Conservation (phyloP, 768 basidiomycete genomes). For the Leccinum olivaceopallidum region DNA sequence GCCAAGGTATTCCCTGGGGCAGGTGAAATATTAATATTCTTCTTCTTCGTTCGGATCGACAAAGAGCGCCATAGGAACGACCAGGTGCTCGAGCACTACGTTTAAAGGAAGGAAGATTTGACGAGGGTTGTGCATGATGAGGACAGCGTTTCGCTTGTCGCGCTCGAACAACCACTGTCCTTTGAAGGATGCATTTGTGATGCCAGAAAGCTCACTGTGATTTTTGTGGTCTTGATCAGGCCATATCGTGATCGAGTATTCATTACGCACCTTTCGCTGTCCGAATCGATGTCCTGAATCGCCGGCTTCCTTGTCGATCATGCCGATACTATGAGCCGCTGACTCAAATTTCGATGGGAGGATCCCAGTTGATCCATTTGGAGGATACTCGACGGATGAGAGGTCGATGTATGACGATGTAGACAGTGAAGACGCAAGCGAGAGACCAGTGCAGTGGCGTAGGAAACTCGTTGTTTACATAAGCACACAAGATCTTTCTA, state of each 20-base stretch:
- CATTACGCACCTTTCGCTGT: constrained; percentile 21
- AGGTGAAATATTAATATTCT: too few species aligned
- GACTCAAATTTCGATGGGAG: constrained; percentile 29
- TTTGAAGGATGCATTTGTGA: constrained; percentile 32
- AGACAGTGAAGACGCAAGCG: too few species aligned
- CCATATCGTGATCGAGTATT: background rate
- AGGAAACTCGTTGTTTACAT: too few species aligned
- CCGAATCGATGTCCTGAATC: constrained; percentile 14
- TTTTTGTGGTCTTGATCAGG: background rate
- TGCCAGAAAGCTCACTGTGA: constrained; percentile 14
- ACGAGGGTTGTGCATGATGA: constrained; percentile 34
- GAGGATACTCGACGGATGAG: constrained; percentile 30
- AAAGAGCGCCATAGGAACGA: too few species aligned
- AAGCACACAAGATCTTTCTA: too few species aligned
- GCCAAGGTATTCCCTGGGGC: too few species aligned
- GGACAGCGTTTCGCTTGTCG: constrained; percentile 30
- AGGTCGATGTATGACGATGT: constrained; percentile 13
- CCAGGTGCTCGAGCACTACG: constrained; percentile 26
- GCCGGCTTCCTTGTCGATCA: constrained; percentile 32
- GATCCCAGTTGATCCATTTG: constrained; percentile 42
- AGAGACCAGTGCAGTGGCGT: too few species aligned
- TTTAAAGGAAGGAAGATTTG: constrained; percentile 15
- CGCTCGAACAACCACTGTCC: constrained; percentile 34
- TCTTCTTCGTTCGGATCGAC: too few species aligned
- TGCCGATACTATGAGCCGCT: constrained; percentile 33